Percentiles rank a stretch among this genome's conserved stretches.
Evolutionary conservation across 2,329 filamentous ascomycete genomes (phyloP).

Genomic region (Hortaea werneckii): DNA sequence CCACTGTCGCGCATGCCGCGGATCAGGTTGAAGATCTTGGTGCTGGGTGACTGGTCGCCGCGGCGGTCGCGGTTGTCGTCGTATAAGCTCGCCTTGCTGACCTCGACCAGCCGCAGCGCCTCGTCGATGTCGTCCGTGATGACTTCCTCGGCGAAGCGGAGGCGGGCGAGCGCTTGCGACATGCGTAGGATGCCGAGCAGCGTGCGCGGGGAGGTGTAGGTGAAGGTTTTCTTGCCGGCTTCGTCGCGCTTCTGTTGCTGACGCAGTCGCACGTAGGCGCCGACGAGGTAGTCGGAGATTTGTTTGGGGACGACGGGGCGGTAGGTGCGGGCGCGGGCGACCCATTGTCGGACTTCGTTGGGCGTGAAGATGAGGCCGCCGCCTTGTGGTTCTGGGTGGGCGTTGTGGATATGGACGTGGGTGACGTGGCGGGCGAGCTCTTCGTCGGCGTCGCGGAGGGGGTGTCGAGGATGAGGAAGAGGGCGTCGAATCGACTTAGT

Average conservation of each 20-base stretch:
- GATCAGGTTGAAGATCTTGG: constrained; percentile 91
- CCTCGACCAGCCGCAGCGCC: constrained; percentile 79
- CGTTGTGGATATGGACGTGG: constrained; percentile 93
- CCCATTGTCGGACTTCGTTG: constrained; percentile 89
- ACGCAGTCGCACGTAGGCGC: constrained; percentile 89
- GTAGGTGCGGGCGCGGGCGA: constrained; percentile 83
- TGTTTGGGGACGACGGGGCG: constrained; percentile 73
- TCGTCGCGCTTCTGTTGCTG: constrained; percentile 88
- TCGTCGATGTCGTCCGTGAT: constrained; percentile 92
- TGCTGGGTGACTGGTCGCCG: constrained; percentile 68
- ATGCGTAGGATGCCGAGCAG: constrained; percentile 86
- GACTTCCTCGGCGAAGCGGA: constrained; percentile 78
- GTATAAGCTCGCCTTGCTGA: constrained; percentile 84
- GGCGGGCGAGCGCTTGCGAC: constrained; percentile 81
- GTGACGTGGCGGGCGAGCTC: constrained; percentile 92
- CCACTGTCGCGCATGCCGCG: constrained; percentile 77
- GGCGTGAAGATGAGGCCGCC: constrained; percentile 73
- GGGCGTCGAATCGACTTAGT: constrained; percentile 90
- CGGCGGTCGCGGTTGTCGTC: constrained; percentile 51
- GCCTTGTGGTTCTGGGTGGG: constrained; percentile 64
- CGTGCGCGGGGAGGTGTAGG: constrained; percentile 87
- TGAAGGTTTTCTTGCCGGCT: constrained; percentile 82
- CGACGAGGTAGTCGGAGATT: constrained; percentile 92
- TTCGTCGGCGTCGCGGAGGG: constrained; percentile 83
- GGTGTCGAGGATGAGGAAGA: constrained; percentile 94